These are phyloP conservation scores for Bauhinia variegata DNA, from an alignment of 306 rosid species.

Conservation along the genomic window DNA sequence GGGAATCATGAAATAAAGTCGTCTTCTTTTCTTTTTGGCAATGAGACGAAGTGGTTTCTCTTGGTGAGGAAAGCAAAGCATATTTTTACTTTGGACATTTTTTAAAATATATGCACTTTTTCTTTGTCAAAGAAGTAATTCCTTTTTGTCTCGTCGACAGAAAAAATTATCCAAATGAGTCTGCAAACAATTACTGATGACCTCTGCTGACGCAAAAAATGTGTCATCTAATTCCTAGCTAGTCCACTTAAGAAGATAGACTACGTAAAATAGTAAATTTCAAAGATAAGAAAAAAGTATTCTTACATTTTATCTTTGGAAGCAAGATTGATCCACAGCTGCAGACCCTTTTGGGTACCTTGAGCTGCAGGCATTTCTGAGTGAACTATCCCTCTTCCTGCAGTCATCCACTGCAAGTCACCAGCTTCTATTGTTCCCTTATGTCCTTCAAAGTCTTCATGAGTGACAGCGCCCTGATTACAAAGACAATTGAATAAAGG, in stretches of 20 bases:
- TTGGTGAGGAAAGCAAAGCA: slow-evolving; percentile 18
- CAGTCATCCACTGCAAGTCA: slow-evolving; percentile 99
- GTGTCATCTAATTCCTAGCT: slow-evolving; percentile 40
- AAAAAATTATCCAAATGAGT: slow-evolving; percentile 19
- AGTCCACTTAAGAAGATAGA: too few relatives aligned
- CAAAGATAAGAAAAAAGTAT: background rate
- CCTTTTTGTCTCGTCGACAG: slow-evolving; percentile 34
- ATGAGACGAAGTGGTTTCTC: slow-evolving; percentile 9
- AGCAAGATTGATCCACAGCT: slow-evolving; percentile 90
- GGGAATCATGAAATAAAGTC: slow-evolving; percentile 32
- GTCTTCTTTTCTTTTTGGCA: too few relatives aligned
- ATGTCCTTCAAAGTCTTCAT: slow-evolving; percentile 97
- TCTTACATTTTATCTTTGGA: slow-evolving; percentile 80
- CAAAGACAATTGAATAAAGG: slow-evolving; percentile 17
- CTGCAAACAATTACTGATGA: slow-evolving; percentile 33
- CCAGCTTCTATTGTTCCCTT: slow-evolving; percentile 89
- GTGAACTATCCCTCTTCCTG: slow-evolving; percentile 94
- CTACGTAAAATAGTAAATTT: background rate
- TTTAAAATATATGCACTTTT: slow-evolving; percentile 38
- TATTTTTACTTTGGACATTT: too few relatives aligned
- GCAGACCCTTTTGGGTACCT: slow-evolving; percentile 88
- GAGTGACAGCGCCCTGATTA: slow-evolving; percentile 74
- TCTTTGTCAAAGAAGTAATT: slow-evolving; percentile 26
- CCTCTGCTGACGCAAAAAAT: slow-evolving; percentile 38
- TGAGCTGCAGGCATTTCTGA: slow-evolving; percentile 93